Evolutionary conservation across 306 rosid genomes (phyloP), one percentile per base, ranked within the genome.

Genomic region (Acacia melanoxylon): DNA sequence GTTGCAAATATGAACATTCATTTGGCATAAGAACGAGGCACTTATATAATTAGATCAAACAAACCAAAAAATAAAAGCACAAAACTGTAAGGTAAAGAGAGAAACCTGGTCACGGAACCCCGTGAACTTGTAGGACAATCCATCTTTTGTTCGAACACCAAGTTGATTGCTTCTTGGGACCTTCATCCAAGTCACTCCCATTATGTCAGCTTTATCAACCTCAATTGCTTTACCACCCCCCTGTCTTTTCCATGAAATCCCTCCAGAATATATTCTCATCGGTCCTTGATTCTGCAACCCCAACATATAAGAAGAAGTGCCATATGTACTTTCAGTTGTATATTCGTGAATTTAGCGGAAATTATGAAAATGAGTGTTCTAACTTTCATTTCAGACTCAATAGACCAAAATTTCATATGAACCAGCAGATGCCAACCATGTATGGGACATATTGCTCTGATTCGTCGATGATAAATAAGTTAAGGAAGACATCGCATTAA

Each of bases 181-280:
- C 90, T 96, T 96, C 98, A 94, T 96, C 99, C 99, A 96, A 80
- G 98, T 91, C 29, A 92, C 92, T 44, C 95, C 98, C 81, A 88
- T 85, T 87, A 96, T 96, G 83, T 94, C 98, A 12, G 92, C 77
- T 85, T 92, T 96, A 86, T 96, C 99, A 82, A 96, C 94, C 74
- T 94, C 99, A 80, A 96, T 81, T 52, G 90, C 91, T 85, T 94
- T 96, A 65, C 99, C 99, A n/a, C 98, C 98, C 19, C 97, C 98
- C 65, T 90, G 99, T 85, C 93, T 93, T 89, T 91, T 96, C 99
- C 99, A 96, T 68, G 82, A 56, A 88, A 96, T 88, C 17, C 99
- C 99, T 72, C 97, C 96, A 29, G 96, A 87, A 85, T 75, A 83
- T 83, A 91, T 85, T 86, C 87, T 96, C 79, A 96, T 91, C 85